Evolutionary conservation across 768 basidiomycete species (phyloP).

Genomic region (Lactarius pseudohatsudake): DNA sequence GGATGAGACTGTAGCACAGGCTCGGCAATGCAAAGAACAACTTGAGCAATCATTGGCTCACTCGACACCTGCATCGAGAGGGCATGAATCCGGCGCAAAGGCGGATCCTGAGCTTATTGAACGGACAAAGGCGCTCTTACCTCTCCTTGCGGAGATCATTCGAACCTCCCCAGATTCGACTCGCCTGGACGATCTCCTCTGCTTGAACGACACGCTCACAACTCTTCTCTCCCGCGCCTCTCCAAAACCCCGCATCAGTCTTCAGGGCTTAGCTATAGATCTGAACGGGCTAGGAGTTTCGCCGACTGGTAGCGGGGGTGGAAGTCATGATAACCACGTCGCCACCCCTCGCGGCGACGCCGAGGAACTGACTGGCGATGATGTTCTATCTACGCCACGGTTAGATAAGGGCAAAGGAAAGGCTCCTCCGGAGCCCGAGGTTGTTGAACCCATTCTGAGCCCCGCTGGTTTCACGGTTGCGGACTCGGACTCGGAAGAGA

Average conservation of each 20-base stretch:
- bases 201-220: slow-evolving; percentile 70
- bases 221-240: slow-evolving; percentile 47
- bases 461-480: slow-evolving; percentile 40
- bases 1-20: slow-evolving; percentile 48
- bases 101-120: slow-evolving; percentile 45
- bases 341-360: slow-evolving; percentile 13
- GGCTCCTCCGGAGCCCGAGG: slow-evolving; percentile 66
- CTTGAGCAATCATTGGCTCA: slow-evolving; percentile 33
- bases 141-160: slow-evolving; percentile 52
- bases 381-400: slow-evolving; percentile 54
- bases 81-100: slow-evolving; percentile 18
- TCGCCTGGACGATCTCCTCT: slow-evolving; percentile 65
- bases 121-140: slow-evolving; percentile 52
- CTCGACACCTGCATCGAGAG: slow-evolving; percentile 30
- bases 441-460: slow-evolving; percentile 68
- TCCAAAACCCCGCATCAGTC: slow-evolving; percentile 18
- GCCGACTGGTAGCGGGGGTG: neutral
- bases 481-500: slow-evolving; percentile 49
- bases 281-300: slow-evolving; percentile 14
- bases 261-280: slow-evolving; percentile 27
- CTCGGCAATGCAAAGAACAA: slow-evolving; percentile 37
- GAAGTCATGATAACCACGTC: slow-evolving; percentile 1
- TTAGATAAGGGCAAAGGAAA: slow-evolving; percentile 79
- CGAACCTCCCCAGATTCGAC: slow-evolving; percentile 56
- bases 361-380: slow-evolving; percentile 33